phyloP scores from a whole-genome alignment of 768 basidiomycete genomes.

The Termitomyces sp. region DNA sequence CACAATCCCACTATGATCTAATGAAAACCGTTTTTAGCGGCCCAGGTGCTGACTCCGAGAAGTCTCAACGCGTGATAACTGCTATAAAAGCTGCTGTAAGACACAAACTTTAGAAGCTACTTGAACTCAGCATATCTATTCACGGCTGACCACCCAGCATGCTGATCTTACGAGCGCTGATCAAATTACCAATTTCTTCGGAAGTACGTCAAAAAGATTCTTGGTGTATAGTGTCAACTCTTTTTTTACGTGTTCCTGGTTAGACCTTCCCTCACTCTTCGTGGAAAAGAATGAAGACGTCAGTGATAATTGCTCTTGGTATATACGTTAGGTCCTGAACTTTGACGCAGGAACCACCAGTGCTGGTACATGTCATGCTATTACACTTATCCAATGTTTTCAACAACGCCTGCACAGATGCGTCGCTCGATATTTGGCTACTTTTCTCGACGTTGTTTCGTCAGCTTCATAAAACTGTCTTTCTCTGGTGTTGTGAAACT shows the following conservation, averaged over 20 bases:
- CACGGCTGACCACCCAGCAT: slow-evolving; percentile 27
- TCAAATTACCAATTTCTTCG: slow-evolving; percentile 60
- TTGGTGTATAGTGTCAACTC: slow-evolving; percentile 8
- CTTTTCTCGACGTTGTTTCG: slow-evolving; percentile 72
- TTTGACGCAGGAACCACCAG: slow-evolving; percentile 22
- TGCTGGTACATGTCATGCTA: slow-evolving; percentile 22
- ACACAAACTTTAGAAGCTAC: background rate
- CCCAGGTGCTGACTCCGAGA: slow-evolving; percentile 35
- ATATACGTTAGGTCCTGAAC: background rate
- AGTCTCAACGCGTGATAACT: slow-evolving; percentile 38
- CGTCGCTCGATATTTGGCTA: slow-evolving; percentile 78
- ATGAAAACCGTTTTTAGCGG: slow-evolving; percentile 37
- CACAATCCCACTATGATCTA: slow-evolving; percentile 49
- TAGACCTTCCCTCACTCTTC: slow-evolving; percentile 55
- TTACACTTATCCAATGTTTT: background rate
- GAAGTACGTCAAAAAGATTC: slow-evolving; percentile 23
- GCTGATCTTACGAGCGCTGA: slow-evolving; percentile 47
- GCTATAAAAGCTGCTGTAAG: slow-evolving; percentile 35
- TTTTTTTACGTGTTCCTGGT: background rate
- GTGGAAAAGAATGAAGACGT: slow-evolving; percentile 55
- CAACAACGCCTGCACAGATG: slow-evolving; percentile 31
- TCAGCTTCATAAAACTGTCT: slow-evolving; percentile 72
- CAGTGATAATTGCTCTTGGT: slow-evolving; percentile 3
- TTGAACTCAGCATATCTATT: background rate
- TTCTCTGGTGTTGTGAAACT: slow-evolving; percentile 66